A percentile compares a stretch with the other conserved stretches of the same genome.
phyloP scores from a whole-genome alignment of 441 rosid species.

The Cnidoscolus chayamansa region DNA sequence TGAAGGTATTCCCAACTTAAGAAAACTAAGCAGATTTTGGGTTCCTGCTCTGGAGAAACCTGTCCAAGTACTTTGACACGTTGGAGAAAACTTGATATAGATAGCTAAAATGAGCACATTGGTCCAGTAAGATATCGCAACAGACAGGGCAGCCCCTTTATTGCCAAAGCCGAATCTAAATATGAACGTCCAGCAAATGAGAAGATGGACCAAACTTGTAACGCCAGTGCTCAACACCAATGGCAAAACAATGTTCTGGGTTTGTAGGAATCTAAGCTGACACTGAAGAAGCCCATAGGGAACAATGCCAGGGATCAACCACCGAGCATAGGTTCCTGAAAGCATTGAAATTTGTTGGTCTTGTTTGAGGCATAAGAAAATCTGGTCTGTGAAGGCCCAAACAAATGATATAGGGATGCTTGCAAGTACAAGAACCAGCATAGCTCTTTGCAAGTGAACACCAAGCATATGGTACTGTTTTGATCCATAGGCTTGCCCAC shows the following conservation, averaged over 20 bases:
- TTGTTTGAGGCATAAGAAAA: constrained; percentile 34
- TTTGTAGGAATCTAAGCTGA: constrained; percentile 35
- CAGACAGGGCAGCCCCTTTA: constrained; percentile 40
- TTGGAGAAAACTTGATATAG: constrained; percentile 36
- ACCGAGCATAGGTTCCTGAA: constrained; percentile 34
- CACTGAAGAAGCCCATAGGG: constrained; percentile 34
- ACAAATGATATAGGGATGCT: constrained; percentile 34
- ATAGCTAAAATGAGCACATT: constrained; percentile 28
- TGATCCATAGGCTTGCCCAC: constrained; percentile 49
- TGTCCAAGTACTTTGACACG: constrained; percentile 31
- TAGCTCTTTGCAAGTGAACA: constrained; percentile 41
- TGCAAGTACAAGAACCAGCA: constrained; percentile 29
- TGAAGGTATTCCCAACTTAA: constrained; percentile 20
- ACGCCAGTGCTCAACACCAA: constrained; percentile 30
- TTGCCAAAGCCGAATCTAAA: constrained; percentile 29
- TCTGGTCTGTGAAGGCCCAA: constrained; percentile 30
- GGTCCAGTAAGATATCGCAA: constrained; percentile 33
- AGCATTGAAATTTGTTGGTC: constrained; percentile 34
- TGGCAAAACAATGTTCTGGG: constrained; percentile 34
- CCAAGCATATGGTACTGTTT: constrained; percentile 44
- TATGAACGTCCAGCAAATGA: constrained; percentile 31
- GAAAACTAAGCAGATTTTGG: neutral
- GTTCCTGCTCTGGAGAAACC: constrained; percentile 25
- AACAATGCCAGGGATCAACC: constrained; percentile 39
- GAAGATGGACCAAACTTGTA: constrained; percentile 25